Conservation (phyloP, 78 protist genomes). For the Dictyostelium purpureum region DNA sequence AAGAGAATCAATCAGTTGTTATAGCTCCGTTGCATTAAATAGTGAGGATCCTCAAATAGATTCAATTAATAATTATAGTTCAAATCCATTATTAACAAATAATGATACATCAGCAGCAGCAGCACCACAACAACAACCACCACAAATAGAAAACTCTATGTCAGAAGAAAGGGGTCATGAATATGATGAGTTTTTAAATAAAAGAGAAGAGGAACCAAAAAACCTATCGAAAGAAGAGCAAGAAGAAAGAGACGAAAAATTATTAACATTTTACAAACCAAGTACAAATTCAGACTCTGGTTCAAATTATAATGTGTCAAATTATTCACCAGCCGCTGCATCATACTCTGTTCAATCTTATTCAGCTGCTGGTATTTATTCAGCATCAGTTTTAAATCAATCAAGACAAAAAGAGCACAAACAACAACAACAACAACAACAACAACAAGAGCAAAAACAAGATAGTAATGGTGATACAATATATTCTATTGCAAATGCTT, state of each 20-base stretch:
- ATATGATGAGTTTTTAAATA: no score
- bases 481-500: background rate
- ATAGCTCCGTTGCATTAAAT: background rate
- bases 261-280: background rate
- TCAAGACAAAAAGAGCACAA: background rate
- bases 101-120: background rate
- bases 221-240: background rate
- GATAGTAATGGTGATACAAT: background rate
- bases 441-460: no score
- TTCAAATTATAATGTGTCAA: background rate
- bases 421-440: background rate
- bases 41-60: background rate
- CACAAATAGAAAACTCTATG: background rate
- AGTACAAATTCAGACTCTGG: background rate
- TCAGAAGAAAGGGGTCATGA: no score
- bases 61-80: background rate
- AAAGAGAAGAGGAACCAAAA: background rate
- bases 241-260: background rate
- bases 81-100: background rate
- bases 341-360: background rate
- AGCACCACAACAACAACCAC: background rate
- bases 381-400: background rate
- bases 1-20: background rate
- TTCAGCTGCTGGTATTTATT: background rate
- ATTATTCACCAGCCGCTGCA: background rate